Percentiles rank a stretch among this genome's conserved stretches.
phyloP scores from a whole-genome alignment of 176 grass and related monocot species.

The Chloris gayana region DNA sequence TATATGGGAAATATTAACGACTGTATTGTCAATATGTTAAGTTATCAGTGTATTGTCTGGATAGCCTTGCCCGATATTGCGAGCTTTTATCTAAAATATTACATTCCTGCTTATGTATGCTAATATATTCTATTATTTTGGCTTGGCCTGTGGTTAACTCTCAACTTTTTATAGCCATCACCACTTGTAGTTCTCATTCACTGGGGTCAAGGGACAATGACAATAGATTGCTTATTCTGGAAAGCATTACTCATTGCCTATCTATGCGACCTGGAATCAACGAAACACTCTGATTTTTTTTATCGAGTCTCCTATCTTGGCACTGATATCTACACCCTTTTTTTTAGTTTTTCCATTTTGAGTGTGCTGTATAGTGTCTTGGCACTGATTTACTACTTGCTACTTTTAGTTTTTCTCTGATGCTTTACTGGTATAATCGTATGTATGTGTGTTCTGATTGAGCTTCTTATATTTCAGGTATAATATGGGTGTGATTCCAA shows the following conservation, averaged over 20 bases:
- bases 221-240: not conserved
- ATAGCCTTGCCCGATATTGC: not conserved
- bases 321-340: not conserved
- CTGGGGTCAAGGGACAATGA: not conserved
- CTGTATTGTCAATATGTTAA: not conserved
- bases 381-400: not conserved
- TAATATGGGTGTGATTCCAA: conserved; percentile 87
- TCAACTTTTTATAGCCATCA: not conserved
- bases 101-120: not conserved
- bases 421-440: not conserved
- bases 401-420: not conserved
- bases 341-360: not conserved
- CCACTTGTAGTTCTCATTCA: not conserved
- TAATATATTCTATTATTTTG: not conserved
- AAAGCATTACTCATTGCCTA: not conserved
- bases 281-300: not conserved
- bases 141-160: not conserved
- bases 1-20: no score
- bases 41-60: not conserved
- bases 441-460: not conserved
- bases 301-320: not conserved
- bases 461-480: conserved; percentile 60
- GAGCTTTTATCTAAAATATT: not conserved
- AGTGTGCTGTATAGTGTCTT: not conserved
- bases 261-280: not conserved